Evolutionary conservation across 192 early-diverging fungal genomes (phyloP).

Genomic region (Fimicolochytrium jonesii): DNA sequence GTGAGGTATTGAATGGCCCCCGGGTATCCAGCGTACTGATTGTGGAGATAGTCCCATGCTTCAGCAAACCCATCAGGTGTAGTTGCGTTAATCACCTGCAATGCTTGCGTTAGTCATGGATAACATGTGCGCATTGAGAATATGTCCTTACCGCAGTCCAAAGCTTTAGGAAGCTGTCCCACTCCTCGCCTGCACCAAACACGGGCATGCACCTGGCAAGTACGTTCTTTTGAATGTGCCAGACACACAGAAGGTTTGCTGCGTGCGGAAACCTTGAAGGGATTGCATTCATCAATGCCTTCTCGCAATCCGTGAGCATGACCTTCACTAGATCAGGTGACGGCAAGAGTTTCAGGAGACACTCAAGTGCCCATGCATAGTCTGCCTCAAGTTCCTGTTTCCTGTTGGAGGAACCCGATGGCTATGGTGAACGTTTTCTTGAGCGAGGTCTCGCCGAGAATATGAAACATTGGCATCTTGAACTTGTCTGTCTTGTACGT

Average conservation of each 20-base stretch:
- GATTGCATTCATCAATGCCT: constrained; percentile 1
- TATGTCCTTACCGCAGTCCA: background rate
- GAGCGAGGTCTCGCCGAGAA: background rate
- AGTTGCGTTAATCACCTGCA: background rate
- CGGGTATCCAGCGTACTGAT: background rate
- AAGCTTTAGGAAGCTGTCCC: background rate
- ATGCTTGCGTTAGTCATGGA: no score
- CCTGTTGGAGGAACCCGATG: background rate
- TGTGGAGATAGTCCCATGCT: background rate
- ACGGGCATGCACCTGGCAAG: background rate
- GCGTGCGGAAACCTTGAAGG: background rate
- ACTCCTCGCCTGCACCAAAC: background rate
- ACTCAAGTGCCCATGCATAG: background rate
- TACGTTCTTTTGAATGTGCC: background rate
- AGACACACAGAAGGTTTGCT: background rate
- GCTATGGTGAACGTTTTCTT: background rate
- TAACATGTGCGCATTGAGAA: no score
- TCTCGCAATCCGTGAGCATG: background rate
- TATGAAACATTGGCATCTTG: no score
- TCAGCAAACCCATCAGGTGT: background rate
- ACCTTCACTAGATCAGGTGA: background rate
- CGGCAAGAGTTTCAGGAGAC: background rate
- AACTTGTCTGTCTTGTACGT: no score
- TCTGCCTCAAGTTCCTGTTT: background rate
- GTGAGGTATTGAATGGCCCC: background rate